Evolutionary conservation across 768 basidiomycete species (phyloP).

Genomic region (Cyathus striatus): DNA sequence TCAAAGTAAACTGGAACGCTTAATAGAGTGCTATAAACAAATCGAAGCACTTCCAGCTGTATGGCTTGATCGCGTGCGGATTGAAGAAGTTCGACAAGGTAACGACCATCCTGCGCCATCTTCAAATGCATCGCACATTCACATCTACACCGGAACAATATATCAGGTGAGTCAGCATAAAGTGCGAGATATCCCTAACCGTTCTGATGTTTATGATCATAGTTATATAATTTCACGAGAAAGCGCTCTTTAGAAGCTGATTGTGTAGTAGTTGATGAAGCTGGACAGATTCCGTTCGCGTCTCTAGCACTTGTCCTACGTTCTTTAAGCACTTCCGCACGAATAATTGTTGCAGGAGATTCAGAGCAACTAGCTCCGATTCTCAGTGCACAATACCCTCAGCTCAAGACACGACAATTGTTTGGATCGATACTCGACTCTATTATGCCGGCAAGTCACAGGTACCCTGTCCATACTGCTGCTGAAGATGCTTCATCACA

Average conservation of each 20-base stretch:
- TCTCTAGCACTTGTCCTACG: conserved; percentile 41
- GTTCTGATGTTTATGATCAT: not conserved
- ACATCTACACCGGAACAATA: conserved; percentile 43
- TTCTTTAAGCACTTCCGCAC: conserved; percentile 27
- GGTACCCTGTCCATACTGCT: no score
- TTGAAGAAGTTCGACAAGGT: conserved; percentile 38
- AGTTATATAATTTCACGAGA: conserved; percentile 47
- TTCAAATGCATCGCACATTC: conserved; percentile 15
- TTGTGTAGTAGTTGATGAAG: conserved; percentile 44
- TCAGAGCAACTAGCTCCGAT: conserved; percentile 50
- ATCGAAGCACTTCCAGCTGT: conserved; percentile 29
- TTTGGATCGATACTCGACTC: conserved; percentile 48
- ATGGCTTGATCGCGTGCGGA: conserved; percentile 37
- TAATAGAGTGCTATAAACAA: conserved; percentile 29
- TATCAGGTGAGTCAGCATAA: conserved; percentile 30
- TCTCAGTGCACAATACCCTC: conserved; percentile 39
- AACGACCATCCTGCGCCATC: conserved; percentile 32
- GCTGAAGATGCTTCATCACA: no score
- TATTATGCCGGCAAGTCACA: no score
- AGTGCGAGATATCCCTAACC: not conserved
- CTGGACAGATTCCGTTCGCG: conserved; percentile 44
- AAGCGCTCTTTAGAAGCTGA: conserved; percentile 32
- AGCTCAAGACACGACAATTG: conserved; percentile 26
- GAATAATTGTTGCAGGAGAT: conserved; percentile 46
- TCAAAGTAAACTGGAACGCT: conserved; percentile 30